Evolutionary conservation across 2,329 filamentous ascomycete species (phyloP).

Genomic region (Aaosphaeria arxii): DNA sequence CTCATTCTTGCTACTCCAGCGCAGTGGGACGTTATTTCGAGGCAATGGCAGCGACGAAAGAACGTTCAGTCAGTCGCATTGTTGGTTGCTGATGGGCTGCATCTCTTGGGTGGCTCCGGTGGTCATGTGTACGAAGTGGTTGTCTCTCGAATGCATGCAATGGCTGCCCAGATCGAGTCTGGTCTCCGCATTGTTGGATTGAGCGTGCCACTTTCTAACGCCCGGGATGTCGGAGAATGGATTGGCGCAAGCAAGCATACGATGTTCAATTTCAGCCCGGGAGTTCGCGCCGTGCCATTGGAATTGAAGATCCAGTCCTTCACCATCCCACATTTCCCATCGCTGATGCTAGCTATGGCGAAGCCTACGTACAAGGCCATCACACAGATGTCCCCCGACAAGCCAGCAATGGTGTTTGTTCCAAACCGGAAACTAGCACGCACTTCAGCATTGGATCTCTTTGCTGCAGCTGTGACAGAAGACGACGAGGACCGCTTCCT

Average conservation of each 20-base stretch:
- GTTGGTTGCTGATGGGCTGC: slow-evolving; percentile 92
- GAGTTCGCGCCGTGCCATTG: slow-evolving; percentile 81
- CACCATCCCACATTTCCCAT: slow-evolving; percentile 93
- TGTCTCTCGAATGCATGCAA: slow-evolving; percentile 97
- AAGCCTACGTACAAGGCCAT: slow-evolving; percentile 90
- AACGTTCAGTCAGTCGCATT: slow-evolving; percentile 87
- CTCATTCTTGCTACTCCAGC: slow-evolving; percentile 86
- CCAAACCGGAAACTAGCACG: slow-evolving; percentile 91
- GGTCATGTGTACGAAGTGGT: slow-evolving; percentile 95
- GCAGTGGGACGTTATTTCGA: slow-evolving; percentile 94
- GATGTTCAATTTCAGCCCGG: slow-evolving; percentile 97
- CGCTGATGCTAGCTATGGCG: slow-evolving; percentile 97
- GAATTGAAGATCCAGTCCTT: slow-evolving; percentile 96
- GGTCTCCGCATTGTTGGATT: slow-evolving; percentile 84
- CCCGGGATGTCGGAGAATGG: slow-evolving; percentile 94
- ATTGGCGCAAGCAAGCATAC: slow-evolving; percentile 97
- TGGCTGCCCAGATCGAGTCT: slow-evolving; percentile 81
- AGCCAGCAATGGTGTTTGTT: slow-evolving; percentile 88
- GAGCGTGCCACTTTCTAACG: slow-evolving; percentile 89
- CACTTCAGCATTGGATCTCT: slow-evolving; percentile 78
- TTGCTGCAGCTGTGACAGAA: slow-evolving; percentile 83
- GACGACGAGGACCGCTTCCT: slow-evolving; percentile 94
- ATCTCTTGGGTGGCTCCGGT: slow-evolving; percentile 81
- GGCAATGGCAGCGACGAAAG: slow-evolving; percentile 95
- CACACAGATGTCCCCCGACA: slow-evolving; percentile 80